Evolutionary conservation across 73 alveolate species (phyloP), one percentile per base, ranked within the genome.

Genomic region (Paraurostyla sp.): DNA sequence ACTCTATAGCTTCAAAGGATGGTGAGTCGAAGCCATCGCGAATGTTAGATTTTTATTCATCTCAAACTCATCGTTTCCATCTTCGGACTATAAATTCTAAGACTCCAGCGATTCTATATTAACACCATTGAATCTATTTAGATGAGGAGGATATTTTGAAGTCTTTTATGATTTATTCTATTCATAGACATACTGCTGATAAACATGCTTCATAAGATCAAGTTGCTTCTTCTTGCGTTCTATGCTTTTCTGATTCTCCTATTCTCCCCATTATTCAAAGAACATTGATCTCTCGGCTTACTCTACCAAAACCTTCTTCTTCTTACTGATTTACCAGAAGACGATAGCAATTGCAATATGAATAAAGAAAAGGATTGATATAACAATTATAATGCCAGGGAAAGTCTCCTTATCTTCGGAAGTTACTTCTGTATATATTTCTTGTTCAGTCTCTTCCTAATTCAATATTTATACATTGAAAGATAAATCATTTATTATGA

Each of bases 181-280:
- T 60, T 60, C 78, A 32, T 27, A 60, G 7, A 16, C 22, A 60
- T 60, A 60, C 22, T 60, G 22, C 32, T 60, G 45, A 60, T 60
- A 27, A 60, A 60, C 32, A 27, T 60, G 78, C 23, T 60, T 60
- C 78, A 60, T 60, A 27, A 60, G 32, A n/a, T 60, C 78, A 16
- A 60, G 30, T 60, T 60, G 15, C 23, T 60, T 18, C 48, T 60
- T 60, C 50, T 60, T 60, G 9, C 30, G 22, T 27, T 60, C 78
- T 4, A 60, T 60, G 32, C 49, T 60, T 60, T 60, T 60, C 4
- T 27, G 4, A 23, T 60, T 50, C 32, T 60, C 78, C 49, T 60
- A 13, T 20, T 60, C 45, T 16, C 78, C 78, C 78, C 78, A 60
- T 27, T 60, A 25, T 32, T 60, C 45, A 60, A 60, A 60, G 23